Evolutionary conservation across 495 filamentous ascomycete species (phyloP).

Genomic region (Cercophora scortea): DNA sequence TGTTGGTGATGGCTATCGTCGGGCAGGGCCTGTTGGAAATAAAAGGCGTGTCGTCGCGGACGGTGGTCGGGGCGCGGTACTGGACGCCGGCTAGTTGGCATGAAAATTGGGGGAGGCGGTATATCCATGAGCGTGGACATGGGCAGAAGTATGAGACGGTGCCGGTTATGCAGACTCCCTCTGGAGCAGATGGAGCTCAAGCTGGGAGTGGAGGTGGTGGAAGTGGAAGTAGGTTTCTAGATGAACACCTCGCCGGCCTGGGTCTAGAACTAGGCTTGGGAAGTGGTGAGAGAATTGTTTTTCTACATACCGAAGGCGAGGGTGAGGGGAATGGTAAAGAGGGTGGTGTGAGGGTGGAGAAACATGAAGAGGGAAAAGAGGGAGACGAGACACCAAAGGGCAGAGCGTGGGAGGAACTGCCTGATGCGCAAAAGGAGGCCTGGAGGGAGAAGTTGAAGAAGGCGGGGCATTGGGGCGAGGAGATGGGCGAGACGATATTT

Average conservation of each 20-base stretch:
- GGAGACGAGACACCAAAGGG: conserved; percentile 24
- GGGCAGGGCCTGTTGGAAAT: conserved; percentile 63
- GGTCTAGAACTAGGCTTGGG: neutral
- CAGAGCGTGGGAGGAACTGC: conserved; percentile 58
- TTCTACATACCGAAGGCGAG: conserved; percentile 12
- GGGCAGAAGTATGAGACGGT: too few relatives aligned
- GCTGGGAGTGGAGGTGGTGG: too few relatives aligned
- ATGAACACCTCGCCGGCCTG: conserved; percentile 4
- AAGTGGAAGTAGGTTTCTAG: neutral
- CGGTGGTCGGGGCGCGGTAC: conserved; percentile 40
- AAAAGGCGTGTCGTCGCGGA: conserved; percentile 47
- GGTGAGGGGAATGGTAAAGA: too few relatives aligned
- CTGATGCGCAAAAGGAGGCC: conserved; percentile 42
- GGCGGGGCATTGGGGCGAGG: conserved; percentile 65
- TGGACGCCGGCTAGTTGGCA: conserved; percentile 21
- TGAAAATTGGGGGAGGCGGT: neutral
- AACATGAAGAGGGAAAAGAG: conserved; percentile 39
- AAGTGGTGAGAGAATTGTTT: too few relatives aligned
- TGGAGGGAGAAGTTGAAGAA: conserved; percentile 65
- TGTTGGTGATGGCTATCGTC: conserved; percentile 50
- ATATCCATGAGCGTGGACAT: too few relatives aligned
- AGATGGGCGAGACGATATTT: conserved; percentile 65
- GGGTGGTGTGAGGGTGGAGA: conserved; percentile 24
- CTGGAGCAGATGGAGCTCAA: too few relatives aligned
- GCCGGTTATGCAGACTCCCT: too few relatives aligned